Conservation (phyloP, 164 flowering plant species). For the Magnolia kwangsiensis region DNA sequence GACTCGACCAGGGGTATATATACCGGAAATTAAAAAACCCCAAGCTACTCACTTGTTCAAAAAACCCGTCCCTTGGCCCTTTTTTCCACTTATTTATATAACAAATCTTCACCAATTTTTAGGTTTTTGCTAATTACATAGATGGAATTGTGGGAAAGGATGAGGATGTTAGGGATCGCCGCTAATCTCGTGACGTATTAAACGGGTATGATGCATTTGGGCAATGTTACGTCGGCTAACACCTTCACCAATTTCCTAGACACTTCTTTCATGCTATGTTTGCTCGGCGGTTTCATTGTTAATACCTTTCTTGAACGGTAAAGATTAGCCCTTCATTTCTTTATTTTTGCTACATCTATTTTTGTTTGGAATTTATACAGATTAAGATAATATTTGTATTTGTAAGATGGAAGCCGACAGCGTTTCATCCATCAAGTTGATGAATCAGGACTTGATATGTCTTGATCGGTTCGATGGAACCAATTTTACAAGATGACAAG, state of each 20-base stretch:
- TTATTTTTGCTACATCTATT: background rate
- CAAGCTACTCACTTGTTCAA: too few species aligned
- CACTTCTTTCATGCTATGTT: slow-evolving; percentile 85
- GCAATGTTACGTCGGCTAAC: slow-evolving; percentile 77
- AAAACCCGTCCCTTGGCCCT: too few species aligned
- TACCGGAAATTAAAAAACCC: too few species aligned
- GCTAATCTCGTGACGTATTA: slow-evolving; percentile 87
- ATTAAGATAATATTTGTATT: too few species aligned
- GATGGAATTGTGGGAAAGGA: slow-evolving; percentile 69
- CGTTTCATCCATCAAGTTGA: too few species aligned
- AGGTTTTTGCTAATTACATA: slow-evolving; percentile 33
- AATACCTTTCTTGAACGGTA: slow-evolving; percentile 85
- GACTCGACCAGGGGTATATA: too few species aligned
- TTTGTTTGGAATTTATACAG: too few species aligned
- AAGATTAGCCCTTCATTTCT: background rate
- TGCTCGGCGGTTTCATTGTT: slow-evolving; percentile 87
- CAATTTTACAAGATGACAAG: too few species aligned
- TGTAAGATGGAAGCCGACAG: too few species aligned
- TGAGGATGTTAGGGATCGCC: slow-evolving; percentile 82
- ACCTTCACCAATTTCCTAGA: slow-evolving; percentile 88
- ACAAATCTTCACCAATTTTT: background rate
- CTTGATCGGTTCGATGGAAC: too few species aligned
- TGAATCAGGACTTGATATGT: too few species aligned
- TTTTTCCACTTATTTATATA: too few species aligned
- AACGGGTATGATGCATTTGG: slow-evolving; percentile 84